These are phyloP conservation scores for Dissoconium aciculare DNA, from an alignment of 2,329 filamentous ascomycete species.

Conservation along the genomic window DNA sequence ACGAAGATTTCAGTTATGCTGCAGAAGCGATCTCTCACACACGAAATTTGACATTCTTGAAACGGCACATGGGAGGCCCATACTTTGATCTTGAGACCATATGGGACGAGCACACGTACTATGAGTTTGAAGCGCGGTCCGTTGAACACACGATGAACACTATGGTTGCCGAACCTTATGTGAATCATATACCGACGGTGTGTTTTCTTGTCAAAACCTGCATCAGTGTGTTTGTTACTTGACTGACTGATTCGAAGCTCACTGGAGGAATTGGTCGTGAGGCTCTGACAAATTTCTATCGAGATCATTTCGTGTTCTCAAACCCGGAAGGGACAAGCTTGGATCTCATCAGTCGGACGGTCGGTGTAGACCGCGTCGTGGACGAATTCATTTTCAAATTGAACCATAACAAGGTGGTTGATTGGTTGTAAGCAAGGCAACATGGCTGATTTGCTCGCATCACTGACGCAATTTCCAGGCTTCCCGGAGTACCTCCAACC, in stretches of 20 bases:
- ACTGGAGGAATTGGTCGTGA: slow-evolving; percentile 53
- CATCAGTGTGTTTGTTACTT: too few species aligned
- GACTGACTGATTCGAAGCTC: too few species aligned
- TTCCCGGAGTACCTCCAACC: slow-evolving; percentile 47
- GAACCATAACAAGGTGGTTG: slow-evolving; percentile 47
- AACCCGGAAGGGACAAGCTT: slow-evolving; percentile 54
- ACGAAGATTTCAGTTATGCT: slow-evolving; percentile 36
- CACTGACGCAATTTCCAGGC: too few species aligned
- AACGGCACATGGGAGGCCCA: slow-evolving; percentile 46
- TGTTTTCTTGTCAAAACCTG: slow-evolving; percentile 3
- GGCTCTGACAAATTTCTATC: slow-evolving; percentile 52
- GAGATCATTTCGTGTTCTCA: slow-evolving; percentile 57
- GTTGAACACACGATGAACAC: slow-evolving; percentile 65
- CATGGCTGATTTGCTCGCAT: too few species aligned
- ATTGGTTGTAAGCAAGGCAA: slow-evolving; percentile 47
- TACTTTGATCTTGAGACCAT: slow-evolving; percentile 61
- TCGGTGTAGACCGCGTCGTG: slow-evolving; percentile 56
- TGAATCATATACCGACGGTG: slow-evolving; percentile 57
- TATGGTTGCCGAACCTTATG: slow-evolving; percentile 66
- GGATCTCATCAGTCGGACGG: slow-evolving; percentile 55
- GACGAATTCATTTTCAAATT: slow-evolving; percentile 55
- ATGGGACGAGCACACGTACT: slow-evolving; percentile 64
- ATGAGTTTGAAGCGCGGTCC: slow-evolving; percentile 53
- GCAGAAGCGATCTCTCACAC: slow-evolving; percentile 51
- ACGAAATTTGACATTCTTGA: slow-evolving; percentile 49